Base-by-base conservation (phyloP, 768 basidiomycete genomes). In the Scleroderma bovista region DNA sequence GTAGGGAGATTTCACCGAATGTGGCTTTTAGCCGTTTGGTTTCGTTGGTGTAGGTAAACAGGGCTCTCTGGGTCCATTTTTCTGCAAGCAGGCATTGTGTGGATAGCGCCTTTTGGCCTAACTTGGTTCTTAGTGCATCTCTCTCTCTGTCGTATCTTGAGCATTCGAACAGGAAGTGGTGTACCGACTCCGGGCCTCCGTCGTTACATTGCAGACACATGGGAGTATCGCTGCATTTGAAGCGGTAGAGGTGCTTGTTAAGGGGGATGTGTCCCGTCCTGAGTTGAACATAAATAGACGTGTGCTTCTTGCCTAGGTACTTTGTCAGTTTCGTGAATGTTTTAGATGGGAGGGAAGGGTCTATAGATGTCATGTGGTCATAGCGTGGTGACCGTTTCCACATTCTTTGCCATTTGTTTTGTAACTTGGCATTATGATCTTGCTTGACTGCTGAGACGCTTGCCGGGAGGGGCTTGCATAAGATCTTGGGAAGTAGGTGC, bases 261-360 rank as follows among this genome's bases (percentile, higher is more conserved):
- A 72, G 60, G 0, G 64, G 61, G 9, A 48, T 51, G 43, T 72
- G 70, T 3, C 64, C 62, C 3, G 66, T 67, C 7, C 65, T 38
- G 1, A 72, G 61, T 32, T 70, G 69, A 23, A 63, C 50, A 10
- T 69, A 54, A 2, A 64, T 11, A 7, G 50, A 43, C 13, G 57
- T 52, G 16, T 61, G 57, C 10, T 45, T 38, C 7, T 59, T 50
- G 0, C 55, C 54, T 6, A 63, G 39, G 3, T 12, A 15, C 6
- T 13, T 17, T 2, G 16, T 15, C 9, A 46, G 32, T 1, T 37
- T 10, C 1, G 33, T 32, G 45, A 46, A 46, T 23, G 23, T 20
- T 8, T 33, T 12, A 19, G 45, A 46, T 19, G 45, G 45, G 1
- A 46, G 45, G 26, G 26, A 29, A 29, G 26, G 26, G 26, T 29